Base-by-base conservation (phyloP, 1,284 basidiomycete species). In the Porogramme epimiltina region DNA sequence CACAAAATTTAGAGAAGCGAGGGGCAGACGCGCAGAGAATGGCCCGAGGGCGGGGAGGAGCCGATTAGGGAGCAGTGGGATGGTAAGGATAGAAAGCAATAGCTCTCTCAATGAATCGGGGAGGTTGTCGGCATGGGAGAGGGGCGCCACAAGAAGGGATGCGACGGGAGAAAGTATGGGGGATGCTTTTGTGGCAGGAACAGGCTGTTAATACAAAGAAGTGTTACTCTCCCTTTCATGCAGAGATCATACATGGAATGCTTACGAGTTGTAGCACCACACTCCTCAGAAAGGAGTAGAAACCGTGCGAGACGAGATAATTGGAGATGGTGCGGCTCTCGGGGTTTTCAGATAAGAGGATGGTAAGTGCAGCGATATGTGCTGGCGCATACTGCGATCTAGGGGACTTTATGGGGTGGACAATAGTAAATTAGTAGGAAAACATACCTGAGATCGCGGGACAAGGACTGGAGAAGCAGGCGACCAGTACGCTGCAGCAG, bases 51-150 rank as follows among this genome's bases (percentile, higher is more conserved):
- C 55, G 9, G 89, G 66, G 11, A 87, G 80, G 22, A 91, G 71
- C 8, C 86, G 82, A 64, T 89, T 85, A 1, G 83, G 87, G 1
- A 91, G 75, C 0, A 86, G 69, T 1, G 83, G 82, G 41, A 90
- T 76, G 5, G 82, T 76, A 47, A 89, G 71, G 48, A 91, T 79
- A 51, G 74, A 66, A 3, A 68, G 62, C 38, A 84, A 57, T 34
- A 85, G 62, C 18, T 67, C 66, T 18, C 63, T 61, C n/a, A 65
- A 49, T n/a, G 56, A 47, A 24, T 60, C 52, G 4, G 51, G 48
- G 39, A 70, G 66, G 1, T 71, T 61, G 0, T 70, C 66, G 13
- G 65, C 40, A 0, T 64, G 34, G 13, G 69, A 63, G 13, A 81
- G 66, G 3, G 79, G 74, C 13, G 66, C 66, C 0, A 70, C 74